A percentile compares a stretch with the other conserved stretches of the same genome.
These are phyloP conservation scores for Lycium barbarum DNA, from an alignment of 257 asterid genomes.

Conservation along the genomic window DNA sequence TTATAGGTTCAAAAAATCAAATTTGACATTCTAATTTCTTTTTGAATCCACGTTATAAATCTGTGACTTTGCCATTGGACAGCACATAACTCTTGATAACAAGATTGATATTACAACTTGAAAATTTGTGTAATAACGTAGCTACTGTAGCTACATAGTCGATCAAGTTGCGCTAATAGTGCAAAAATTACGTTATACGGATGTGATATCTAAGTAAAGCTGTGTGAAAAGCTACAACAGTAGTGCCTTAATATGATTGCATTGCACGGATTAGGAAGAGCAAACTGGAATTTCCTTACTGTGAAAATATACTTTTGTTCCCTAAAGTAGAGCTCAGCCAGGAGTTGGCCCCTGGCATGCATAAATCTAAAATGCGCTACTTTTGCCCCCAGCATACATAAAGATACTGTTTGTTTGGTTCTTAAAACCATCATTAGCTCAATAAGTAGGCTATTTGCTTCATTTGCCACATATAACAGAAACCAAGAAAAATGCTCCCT, in stretches of 20 bases:
- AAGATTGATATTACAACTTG: neutral
- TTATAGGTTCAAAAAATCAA: neutral
- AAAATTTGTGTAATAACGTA: neutral
- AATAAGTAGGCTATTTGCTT: neutral
- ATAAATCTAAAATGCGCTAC: neutral
- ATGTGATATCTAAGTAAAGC: neutral
- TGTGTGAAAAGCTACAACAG: neutral
- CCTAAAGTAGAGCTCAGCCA: slow-evolving; percentile 19
- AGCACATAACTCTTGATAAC: neutral
- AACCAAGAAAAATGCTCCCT: no score
- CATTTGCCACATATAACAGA: neutral
- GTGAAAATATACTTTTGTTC: neutral
- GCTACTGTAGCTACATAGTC: neutral
- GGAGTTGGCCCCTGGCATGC: slow-evolving; percentile 1
- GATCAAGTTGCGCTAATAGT: neutral
- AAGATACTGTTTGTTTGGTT: neutral
- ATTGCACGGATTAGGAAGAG: neutral
- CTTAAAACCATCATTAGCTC: neutral
- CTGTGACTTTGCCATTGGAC: neutral
- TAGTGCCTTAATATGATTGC: neutral
- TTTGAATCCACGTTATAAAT: neutral
- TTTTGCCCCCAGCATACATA: neutral
- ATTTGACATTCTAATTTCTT: neutral
- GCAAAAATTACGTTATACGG: neutral
- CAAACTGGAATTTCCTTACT: neutral